Percentiles rank a stretch among this genome's conserved stretches.
These are phyloP conservation scores for Diplosphaera chodatii DNA, from an alignment of 139 green algal genomes.

Conservation along the genomic window DNA sequence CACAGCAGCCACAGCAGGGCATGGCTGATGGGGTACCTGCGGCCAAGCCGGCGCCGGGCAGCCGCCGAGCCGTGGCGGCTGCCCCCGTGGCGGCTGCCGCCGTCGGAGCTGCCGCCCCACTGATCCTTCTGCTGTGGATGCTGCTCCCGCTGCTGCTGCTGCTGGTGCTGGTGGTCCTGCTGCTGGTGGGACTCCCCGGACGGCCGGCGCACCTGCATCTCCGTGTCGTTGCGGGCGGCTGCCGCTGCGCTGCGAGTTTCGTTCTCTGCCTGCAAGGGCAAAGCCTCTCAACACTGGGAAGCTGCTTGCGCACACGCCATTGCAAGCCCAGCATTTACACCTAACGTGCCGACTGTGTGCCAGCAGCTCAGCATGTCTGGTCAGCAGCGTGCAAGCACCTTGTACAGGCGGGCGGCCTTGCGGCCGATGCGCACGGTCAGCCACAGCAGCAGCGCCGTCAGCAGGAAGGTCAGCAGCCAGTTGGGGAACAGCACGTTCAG, in stretches of 20 bases:
- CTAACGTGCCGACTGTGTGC: too few species aligned
- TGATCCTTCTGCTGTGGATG: too few species aligned
- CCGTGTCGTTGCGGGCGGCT: background rate
- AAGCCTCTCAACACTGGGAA: too few species aligned
- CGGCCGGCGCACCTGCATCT: background rate
- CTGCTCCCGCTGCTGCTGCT: too few species aligned
- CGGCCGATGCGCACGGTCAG: slow-evolving; percentile 9
- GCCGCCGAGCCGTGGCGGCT: background rate
- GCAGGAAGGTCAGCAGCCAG: slow-evolving; percentile 34
- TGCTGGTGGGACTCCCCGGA: too few species aligned
- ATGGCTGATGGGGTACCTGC: too few species aligned
- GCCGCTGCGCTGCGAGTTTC: background rate
- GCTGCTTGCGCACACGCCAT: too few species aligned
- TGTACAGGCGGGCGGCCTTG: slow-evolving; percentile 17
- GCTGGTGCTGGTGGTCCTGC: background rate
- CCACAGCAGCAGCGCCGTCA: slow-evolving; percentile 30
- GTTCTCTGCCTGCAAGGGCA: background rate
- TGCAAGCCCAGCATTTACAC: too few species aligned
- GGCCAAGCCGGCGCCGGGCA: background rate
- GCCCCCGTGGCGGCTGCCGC: background rate
- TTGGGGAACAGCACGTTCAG: slow-evolving; percentile 37
- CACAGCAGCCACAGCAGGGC: too few species aligned
- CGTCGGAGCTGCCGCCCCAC: background rate
- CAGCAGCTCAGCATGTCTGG: too few species aligned
- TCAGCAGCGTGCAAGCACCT: too few species aligned